Evolutionary conservation across 169 alveolate genomes (phyloP).

Genomic region (Neospora caninum): DNA sequence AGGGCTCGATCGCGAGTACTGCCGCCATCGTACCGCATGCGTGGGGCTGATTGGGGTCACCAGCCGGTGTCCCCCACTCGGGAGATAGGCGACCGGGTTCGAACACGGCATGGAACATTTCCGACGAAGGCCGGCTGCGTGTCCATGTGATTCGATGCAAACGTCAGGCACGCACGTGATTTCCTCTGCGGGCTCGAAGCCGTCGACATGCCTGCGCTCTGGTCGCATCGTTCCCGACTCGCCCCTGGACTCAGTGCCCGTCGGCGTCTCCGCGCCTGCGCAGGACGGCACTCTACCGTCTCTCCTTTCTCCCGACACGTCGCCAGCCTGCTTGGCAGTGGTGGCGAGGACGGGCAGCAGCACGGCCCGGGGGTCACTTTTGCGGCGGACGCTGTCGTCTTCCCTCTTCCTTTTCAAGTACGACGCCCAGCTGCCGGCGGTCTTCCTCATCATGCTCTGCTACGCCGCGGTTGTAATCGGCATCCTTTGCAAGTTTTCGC

Average conservation of each 20-base stretch:
- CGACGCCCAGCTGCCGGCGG: conserved; percentile 73
- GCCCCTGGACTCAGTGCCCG: background rate
- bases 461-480: conserved; percentile 62
- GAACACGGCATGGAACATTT: background rate
- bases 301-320: no score
- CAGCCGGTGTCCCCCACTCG: background rate
- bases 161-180: conserved; percentile 8
- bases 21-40: background rate
- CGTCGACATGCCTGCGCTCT: background rate
- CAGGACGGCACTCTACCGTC: background rate
- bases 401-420: conserved; percentile 70
- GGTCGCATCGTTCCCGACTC: background rate
- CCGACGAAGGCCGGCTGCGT: background rate
- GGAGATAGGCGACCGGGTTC: no score
- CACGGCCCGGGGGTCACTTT: conserved; percentile 85
- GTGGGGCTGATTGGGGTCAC: background rate
- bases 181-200: background rate
- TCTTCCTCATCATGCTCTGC: conserved; percentile 60
- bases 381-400: conserved; percentile 85
- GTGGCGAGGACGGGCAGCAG: conserved; percentile 84
- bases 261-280: background rate
- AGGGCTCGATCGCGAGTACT: background rate
- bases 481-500: background rate
- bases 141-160: background rate
- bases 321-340: conserved; percentile 64